These are phyloP conservation scores for Pythium aristosporum DNA, from an alignment of 352 stramenopile species.

Conservation along the genomic window DNA sequence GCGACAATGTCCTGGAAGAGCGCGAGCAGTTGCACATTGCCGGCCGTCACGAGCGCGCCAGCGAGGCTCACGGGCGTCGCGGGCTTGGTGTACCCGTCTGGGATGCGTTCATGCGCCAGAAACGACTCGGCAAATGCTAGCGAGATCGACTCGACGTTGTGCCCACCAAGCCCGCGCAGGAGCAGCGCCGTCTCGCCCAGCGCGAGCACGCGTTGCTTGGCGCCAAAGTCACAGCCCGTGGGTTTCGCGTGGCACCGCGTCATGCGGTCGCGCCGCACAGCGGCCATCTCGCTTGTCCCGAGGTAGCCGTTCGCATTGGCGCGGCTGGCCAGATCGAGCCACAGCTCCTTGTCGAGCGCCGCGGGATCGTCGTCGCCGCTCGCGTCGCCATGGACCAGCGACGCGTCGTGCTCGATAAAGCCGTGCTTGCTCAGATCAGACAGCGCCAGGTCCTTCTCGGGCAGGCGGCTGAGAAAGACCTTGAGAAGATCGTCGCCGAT, in stretches of 20 bases:
- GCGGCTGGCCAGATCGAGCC: slow-evolving; percentile 25
- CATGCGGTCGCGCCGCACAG: slow-evolving; percentile 13
- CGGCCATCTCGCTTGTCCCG: slow-evolving; percentile 1
- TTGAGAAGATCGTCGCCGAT: slow-evolving; percentile 12
- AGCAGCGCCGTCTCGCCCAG: slow-evolving; percentile 10
- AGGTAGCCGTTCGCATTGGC: slow-evolving; percentile 8
- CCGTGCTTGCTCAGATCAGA: slow-evolving; percentile 31
- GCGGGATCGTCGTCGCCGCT: slow-evolving; percentile 31
- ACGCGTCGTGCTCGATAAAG: slow-evolving; percentile 35
- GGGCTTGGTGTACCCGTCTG: slow-evolving; percentile 8
- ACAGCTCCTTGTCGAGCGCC: slow-evolving; percentile 15
- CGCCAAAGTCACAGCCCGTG: slow-evolving; percentile 8
- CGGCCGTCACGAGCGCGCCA: background rate
- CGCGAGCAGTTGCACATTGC: slow-evolving; percentile 14
- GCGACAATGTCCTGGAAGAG: slow-evolving; percentile 4
- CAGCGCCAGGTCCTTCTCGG: slow-evolving; percentile 17
- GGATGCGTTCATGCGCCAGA: slow-evolving; percentile 29
- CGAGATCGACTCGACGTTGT: slow-evolving; percentile 15
- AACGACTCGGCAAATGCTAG: slow-evolving; percentile 24
- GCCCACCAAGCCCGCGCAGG: slow-evolving; percentile 9
- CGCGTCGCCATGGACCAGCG: slow-evolving; percentile 37
- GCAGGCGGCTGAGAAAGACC: slow-evolving; percentile 14
- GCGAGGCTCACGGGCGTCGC: background rate
- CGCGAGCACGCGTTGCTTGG: slow-evolving; percentile 6
- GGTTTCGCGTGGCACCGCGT: slow-evolving; percentile 9